Percentiles rank a stretch among this genome's conserved stretches.
These are phyloP conservation scores for Datura wrightii DNA, from an alignment of 257 asterid genomes.

Conservation along the genomic window DNA sequence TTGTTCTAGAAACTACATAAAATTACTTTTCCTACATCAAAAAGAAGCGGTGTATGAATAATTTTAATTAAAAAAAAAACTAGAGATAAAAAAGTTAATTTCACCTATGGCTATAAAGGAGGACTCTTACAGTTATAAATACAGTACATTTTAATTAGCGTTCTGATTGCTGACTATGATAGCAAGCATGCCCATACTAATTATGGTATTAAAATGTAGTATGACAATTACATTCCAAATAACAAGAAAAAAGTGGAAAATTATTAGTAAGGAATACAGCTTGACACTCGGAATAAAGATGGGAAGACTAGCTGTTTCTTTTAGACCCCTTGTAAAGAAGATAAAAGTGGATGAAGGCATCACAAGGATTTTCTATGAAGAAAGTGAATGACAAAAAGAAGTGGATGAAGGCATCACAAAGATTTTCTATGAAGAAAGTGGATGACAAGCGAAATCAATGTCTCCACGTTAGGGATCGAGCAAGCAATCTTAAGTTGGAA, in stretches of 20 bases:
- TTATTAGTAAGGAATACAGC: not conserved
- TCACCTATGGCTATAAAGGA: not conserved
- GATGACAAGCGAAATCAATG: not conserved
- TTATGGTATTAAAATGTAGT: not conserved
- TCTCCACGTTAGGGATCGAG: not conserved
- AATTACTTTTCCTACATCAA: conserved; percentile 7
- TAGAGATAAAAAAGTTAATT: not conserved
- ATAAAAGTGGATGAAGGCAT: conserved; percentile 21
- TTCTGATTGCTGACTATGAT: not conserved
- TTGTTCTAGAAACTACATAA: not conserved
- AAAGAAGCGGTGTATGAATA: not conserved
- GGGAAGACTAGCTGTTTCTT: conserved; percentile 7
- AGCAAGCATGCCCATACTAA: not conserved
- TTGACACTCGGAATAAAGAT: conserved; percentile 1
- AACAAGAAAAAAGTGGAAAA: not conserved
- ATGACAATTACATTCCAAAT: not conserved
- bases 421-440: not conserved
- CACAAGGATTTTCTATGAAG: not conserved
- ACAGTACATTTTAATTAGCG: not conserved
- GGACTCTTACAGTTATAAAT: not conserved
- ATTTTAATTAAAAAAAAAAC: not conserved
- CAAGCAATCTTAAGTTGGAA: conserved; percentile 11
- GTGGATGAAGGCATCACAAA: not conserved
- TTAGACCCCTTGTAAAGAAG: conserved; percentile 4
- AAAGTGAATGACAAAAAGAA: conserved; percentile 7